These are phyloP conservation scores for Bidens hawaiensis DNA, from an alignment of 140 eudicot genomes.

Conservation along the genomic window DNA sequence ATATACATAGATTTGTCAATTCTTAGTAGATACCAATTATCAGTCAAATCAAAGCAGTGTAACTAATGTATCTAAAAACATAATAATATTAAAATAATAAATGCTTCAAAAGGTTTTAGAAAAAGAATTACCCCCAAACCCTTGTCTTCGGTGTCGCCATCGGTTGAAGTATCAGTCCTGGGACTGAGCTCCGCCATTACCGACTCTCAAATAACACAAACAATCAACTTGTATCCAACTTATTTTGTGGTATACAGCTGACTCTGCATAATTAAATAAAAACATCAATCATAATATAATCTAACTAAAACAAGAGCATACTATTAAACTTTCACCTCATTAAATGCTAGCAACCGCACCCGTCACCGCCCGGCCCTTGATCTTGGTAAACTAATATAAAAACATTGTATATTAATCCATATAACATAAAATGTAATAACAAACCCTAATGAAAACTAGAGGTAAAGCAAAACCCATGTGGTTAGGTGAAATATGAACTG, in stretches of 20 bases:
- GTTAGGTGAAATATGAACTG: too few relatives aligned
- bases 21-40: not conserved
- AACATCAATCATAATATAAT: not conserved
- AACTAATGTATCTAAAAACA: not conserved
- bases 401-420: too few relatives aligned
- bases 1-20: not conserved
- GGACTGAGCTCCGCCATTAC: conserved; percentile 80
- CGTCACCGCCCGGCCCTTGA: conserved; percentile 20
- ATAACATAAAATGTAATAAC: too few relatives aligned
- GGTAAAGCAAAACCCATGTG: too few relatives aligned
- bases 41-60: not conserved
- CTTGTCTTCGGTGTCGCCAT: conserved; percentile 86
- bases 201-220: conserved; percentile 29
- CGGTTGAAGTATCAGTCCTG: conserved; percentile 85
- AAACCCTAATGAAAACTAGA: too few relatives aligned
- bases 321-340: conserved; percentile 33
- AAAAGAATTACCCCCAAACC: conserved; percentile 46
- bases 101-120: not conserved
- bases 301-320: not conserved
- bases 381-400: conserved; percentile 2
- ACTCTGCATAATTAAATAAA: conserved; percentile 23
- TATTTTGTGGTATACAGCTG: conserved; percentile 25
- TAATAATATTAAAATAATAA: not conserved
- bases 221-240: conserved; percentile 5
- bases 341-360: conserved; percentile 25